These are phyloP conservation scores for Termitomyces sp. DNA, from an alignment of 768 basidiomycete species.

Conservation along the genomic window DNA sequence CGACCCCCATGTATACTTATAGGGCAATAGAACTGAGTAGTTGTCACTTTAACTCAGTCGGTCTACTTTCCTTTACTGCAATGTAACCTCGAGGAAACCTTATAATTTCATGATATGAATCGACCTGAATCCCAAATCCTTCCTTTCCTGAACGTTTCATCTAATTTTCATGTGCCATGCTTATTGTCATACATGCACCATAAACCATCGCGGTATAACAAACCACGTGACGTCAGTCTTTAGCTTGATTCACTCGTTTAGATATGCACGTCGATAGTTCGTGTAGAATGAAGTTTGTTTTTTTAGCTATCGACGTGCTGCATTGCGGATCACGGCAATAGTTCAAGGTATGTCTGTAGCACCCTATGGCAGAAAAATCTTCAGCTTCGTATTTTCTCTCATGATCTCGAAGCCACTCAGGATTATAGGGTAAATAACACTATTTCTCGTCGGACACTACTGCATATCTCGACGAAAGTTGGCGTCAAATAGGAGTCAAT, in stretches of 20 bases:
- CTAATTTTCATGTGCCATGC: background rate
- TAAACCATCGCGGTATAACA: no score
- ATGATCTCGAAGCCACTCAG: background rate
- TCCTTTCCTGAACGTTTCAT: background rate
- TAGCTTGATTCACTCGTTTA: no score
- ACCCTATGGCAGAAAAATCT: background rate
- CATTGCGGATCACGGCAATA: no score
- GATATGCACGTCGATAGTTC: no score
- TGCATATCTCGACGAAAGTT: background rate
- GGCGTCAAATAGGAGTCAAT: background rate
- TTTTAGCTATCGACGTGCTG: no score
- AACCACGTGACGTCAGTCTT: no score
- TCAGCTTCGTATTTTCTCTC: background rate
- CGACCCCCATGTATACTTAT: background rate
- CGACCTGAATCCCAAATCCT: background rate
- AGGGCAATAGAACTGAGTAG: background rate
- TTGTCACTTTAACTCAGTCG: background rate
- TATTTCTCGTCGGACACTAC: background rate
- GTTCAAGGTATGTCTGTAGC: no score
- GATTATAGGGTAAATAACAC: background rate
- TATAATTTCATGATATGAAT: background rate
- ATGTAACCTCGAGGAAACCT: background rate
- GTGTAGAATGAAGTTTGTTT: no score
- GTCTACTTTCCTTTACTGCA: background rate
- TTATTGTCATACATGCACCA: background rate